Base-by-base conservation (phyloP, 1,139 yeast genomes). In the Geotrichum aggregatum region DNA sequence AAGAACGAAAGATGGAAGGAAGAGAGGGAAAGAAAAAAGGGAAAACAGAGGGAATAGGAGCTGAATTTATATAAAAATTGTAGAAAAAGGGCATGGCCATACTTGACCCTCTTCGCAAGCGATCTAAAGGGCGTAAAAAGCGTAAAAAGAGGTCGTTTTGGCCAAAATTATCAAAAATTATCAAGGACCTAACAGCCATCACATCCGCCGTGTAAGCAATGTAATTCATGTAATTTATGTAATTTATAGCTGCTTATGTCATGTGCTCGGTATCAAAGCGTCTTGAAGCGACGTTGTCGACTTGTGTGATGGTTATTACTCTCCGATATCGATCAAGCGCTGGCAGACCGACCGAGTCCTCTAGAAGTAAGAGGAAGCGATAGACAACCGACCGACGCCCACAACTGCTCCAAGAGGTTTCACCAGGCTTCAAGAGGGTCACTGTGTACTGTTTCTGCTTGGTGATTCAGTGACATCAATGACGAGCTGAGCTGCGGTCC, bases 351-450 rank as follows among this genome's bases (percentile, higher is more conserved):
- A 24, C 8, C 4, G 13, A 21, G 18, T 18, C 41, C 36, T 28
- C 36, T 42, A 3, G 45, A 42, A 28, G 45, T 5, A 42, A 42
- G 45, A 42, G 45, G 30, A 28, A 42, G 45, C 45, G 45, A 26
- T 30, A 13, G 8, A n/a, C 14, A 6, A 7, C n/a, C 28, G 10
- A 19, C 16, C 18, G 7, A 8, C 28, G 28, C 28, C 28, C 28
- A 24, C 7, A 24, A 24, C 36, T 33, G 36, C 36, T 33, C 13
- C 36, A 33, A 14, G 18, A 33, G 18, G 36, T 6, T 6, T 14
- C 19, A 38, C 26, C 22, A 19, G 19, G 10, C 14, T 7, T 7
- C 7, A 13, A 34, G 10, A 30, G 13, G 13, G 33, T 30, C 10
- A 10, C 33, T 10, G 13, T 10, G 33, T 30, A 30, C 11, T 10